phyloP scores from a whole-genome alignment of 2,329 filamentous ascomycete genomes.

The Trichoderma harzianum region DNA sequence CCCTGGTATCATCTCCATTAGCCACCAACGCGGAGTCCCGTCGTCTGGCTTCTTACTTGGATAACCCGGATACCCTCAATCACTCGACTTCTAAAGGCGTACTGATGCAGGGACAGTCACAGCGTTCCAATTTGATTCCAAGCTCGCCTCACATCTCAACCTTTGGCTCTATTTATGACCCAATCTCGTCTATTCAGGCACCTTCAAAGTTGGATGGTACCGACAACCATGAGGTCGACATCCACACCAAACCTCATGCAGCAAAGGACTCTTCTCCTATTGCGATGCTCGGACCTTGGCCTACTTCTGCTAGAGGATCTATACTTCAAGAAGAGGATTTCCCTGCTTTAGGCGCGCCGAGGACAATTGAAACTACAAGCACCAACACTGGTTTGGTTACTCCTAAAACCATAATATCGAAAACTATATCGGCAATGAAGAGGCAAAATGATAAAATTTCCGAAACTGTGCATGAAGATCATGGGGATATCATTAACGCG shows the following conservation, averaged over 20 bases:
- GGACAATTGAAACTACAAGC: conserved; percentile 30
- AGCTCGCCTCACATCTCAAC: conserved; percentile 27
- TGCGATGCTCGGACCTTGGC: neutral
- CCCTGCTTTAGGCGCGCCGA: conserved; percentile 53
- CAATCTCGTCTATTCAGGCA: conserved; percentile 34
- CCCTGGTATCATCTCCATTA: conserved; percentile 15
- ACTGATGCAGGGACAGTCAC: conserved; percentile 23
- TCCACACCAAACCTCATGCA: neutral
- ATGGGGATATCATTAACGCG: conserved; percentile 14
- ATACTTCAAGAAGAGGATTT: conserved; percentile 61
- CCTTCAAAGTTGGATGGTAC: conserved; percentile 27
- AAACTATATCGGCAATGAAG: conserved; percentile 34
- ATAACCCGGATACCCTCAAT: neutral
- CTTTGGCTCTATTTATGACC: conserved; percentile 26
- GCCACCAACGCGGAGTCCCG: conserved; percentile 13
- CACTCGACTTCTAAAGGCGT: conserved; percentile 23
- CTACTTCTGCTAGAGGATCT: conserved; percentile 16
- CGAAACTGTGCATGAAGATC: neutral
- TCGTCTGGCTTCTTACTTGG: conserved; percentile 20
- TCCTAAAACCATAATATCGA: conserved; percentile 36
- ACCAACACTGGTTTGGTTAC: conserved; percentile 32
- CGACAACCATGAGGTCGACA: conserved; percentile 38
- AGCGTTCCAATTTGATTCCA: conserved; percentile 26
- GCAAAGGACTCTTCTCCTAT: neutral
- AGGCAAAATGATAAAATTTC: conserved; percentile 22